Evolutionary conservation across 306 rosid species (phyloP).

Genomic region (Quercus wislizeni): DNA sequence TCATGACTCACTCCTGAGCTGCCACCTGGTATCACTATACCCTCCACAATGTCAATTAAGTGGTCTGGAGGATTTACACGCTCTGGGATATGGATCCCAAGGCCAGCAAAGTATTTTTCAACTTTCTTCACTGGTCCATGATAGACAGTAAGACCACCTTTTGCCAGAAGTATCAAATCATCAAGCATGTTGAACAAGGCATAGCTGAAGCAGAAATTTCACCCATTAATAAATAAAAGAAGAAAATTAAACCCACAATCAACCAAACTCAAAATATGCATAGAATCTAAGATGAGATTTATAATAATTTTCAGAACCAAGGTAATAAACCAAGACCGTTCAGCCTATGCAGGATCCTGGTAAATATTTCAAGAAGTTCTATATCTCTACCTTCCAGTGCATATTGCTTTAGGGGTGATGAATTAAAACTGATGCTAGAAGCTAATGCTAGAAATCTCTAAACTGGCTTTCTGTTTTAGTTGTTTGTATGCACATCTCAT

Average conservation of each 20-base stretch:
- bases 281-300: background rate
- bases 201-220: constrained; percentile 59
- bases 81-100: constrained; percentile 80
- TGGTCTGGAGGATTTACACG: constrained; percentile 90
- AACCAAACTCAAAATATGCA: background rate
- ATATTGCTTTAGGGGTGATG: background rate
- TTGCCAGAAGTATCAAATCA: constrained; percentile 86
- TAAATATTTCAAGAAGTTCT: background rate
- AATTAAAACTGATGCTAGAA: background rate
- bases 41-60: constrained; percentile 92
- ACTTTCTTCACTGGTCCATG: constrained; percentile 79
- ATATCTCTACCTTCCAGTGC: background rate
- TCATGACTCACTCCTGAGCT: constrained; percentile 48
- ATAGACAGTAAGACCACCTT: constrained; percentile 97
- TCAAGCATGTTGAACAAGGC: constrained; percentile 95
- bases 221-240: constrained; percentile 21
- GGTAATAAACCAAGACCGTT: background rate
- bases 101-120: constrained; percentile 76
- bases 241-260: constrained; percentile 1
- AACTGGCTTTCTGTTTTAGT: background rate
- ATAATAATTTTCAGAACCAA: background rate
- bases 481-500: background rate
- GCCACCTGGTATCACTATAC: constrained; percentile 50
- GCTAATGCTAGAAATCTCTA: background rate
- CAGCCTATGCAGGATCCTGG: background rate